Base-by-base conservation (phyloP, 495 filamentous ascomycete genomes). In the Penicillium samsonianum region DNA sequence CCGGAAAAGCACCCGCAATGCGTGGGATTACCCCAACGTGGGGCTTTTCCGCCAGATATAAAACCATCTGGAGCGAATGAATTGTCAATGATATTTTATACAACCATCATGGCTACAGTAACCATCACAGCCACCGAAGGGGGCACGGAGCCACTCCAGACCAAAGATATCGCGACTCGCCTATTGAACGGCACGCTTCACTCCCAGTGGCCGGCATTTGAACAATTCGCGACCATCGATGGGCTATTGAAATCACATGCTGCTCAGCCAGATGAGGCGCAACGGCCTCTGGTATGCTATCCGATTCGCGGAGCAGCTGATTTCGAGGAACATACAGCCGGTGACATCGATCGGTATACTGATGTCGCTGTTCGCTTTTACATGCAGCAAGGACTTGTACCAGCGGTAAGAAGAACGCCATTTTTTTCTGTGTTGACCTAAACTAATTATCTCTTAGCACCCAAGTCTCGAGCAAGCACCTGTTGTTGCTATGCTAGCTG, bases 401-500 rank as follows among this genome's bases (percentile, higher is more conserved):
- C 64, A n/a, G 66, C 66, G 14, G 66, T 69, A 60, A 44, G 60
- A 28, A 19, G 3, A 5, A n/a, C 4, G 1, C 2, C 3, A 20
- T 5, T 4, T 1, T 1, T 35, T 9, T n/a, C n/a, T 58, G 37
- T 23, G 47, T 16, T 7, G 12, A 28, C 0, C 42, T 35, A 33
- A 46, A n/a, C 20, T 35, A 41, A 42, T 35, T 1, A 10, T 25
- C 23, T 1, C 33, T 4, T 25, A 69, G 66, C 59, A 69, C 17
- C 64, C 64, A 0, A 45, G 0, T 45, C 47, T 62, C 0, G 61
- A 69, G 16, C 33, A 67, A 40, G 66, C 66, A 1, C 66, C 66
- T n/a, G 75, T 77, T 0, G 69, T 86, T 23, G 81, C 77, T 3
- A 57, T 85, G 16, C 72, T 84, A 2, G 79, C 75, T 16, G 62